Evolutionary conservation across 768 basidiomycete species (phyloP), one percentile per base, ranked within the genome.

Genomic region (Mycena maculata): DNA sequence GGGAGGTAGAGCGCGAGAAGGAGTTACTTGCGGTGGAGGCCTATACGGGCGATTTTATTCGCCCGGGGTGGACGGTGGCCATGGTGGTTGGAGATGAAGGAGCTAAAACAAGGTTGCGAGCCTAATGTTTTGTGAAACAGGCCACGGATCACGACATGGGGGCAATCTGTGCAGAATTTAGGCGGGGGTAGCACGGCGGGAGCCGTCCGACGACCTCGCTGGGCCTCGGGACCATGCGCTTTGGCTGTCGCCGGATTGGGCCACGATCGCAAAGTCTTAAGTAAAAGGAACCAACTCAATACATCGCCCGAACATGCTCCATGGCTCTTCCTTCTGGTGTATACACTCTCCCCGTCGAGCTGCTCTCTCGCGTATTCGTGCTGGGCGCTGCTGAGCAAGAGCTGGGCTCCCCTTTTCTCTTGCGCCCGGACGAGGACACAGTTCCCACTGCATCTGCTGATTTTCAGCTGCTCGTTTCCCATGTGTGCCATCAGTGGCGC

Each of bases 401-500:
- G 73, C 68, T 75, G 25, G 77, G 77, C 45, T 83, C 84, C 2
- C 86, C 86, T 3, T 86, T 86, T 69, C 78, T 86, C 31, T 79
- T 87, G 73, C 84, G 84, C 55, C 84, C 85, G 18, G 82, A 81
- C 58, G 77, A 83, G 63, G 78, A 82, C 50, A 81, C 78, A 70
- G 78, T 80, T 56, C 77, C 79, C 22, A 71, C 77, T n/a, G 80
- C 80, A 5, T 79, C 81, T 0, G 81, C 82, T 20, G 80, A 81
- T 57, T 87, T 88, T 71, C 87, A 88, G 73, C 77, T 89, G 60
- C 61, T 83, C 41, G 85, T 85, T 27, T 89, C 88, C 16, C 88
- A 89, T 73, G 85, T 90, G 39, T 90, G 85, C 71, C 80, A 71
- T 8, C 80, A 83, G 56, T 91, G 89, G 88, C 82, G 89, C 27